Conservation (phyloP, 768 basidiomycete species). For the Leccinum sublutescens region DNA sequence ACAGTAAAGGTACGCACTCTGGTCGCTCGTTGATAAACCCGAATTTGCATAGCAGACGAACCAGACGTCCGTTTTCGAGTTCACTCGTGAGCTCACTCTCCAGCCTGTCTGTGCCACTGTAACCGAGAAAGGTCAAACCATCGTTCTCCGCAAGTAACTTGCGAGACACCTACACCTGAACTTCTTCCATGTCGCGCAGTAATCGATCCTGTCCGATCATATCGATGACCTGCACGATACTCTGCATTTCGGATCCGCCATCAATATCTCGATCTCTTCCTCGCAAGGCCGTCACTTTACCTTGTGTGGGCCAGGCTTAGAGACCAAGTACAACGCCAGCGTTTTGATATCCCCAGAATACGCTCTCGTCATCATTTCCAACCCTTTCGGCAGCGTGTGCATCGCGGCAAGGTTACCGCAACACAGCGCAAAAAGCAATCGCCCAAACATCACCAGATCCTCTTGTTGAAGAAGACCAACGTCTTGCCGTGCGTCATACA, state of each 20-base stretch:
- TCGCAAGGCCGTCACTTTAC: conserved; percentile 30
- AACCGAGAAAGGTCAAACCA: background rate
- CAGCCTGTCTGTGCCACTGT: conserved; percentile 74
- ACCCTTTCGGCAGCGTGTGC: conserved; percentile 61
- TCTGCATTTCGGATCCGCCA: conserved; percentile 38
- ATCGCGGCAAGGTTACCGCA: conserved; percentile 63
- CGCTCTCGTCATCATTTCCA: conserved; percentile 68
- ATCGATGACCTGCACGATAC: conserved; percentile 75
- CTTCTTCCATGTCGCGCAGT: conserved; percentile 79
- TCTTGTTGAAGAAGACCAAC: conserved; percentile 72
- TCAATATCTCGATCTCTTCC: background rate
- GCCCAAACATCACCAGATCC: conserved; percentile 83
- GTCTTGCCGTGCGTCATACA: conserved; percentile 68
- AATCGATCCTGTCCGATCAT: conserved; percentile 66
- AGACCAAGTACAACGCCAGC: conserved; percentile 71
- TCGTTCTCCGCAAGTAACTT: background rate
- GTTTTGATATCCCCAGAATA: conserved; percentile 86
- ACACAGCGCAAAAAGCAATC: conserved; percentile 76
- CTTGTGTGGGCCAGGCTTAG: conserved; percentile 68
- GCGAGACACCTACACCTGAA: conserved; percentile 58
- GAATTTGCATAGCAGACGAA: conserved; percentile 88
- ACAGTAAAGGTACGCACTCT: conserved; percentile 60
- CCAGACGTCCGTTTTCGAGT: conserved; percentile 90
- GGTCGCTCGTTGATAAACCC: conserved; percentile 99
- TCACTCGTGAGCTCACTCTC: conserved; percentile 85